A percentile compares a stretch with the other conserved stretches of the same genome.
Evolutionary conservation across 208 protist species (phyloP).

Genomic region (Acanthamoeba castellanii): DNA sequence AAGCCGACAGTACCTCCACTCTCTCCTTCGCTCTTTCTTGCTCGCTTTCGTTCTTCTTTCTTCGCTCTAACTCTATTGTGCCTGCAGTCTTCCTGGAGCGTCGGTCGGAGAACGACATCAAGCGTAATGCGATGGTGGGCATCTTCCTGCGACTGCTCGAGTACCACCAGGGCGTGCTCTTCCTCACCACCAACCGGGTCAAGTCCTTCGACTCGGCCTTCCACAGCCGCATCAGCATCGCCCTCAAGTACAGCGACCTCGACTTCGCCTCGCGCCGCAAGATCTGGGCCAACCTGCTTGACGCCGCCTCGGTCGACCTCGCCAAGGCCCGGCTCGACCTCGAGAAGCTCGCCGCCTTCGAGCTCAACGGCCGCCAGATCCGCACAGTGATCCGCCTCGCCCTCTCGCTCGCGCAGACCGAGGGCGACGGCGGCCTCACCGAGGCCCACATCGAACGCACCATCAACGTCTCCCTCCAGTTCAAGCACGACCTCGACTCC

Average conservation of each 20-base stretch:
- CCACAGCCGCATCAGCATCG: slow-evolving; percentile 79
- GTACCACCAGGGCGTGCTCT: slow-evolving; percentile 83
- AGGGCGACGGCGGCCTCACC: slow-evolving; percentile 15
- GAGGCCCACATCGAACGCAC: slow-evolving; percentile 4
- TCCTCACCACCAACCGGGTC: slow-evolving; percentile 85
- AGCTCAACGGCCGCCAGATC: slow-evolving; percentile 78
- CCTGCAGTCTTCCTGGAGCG: slow-evolving; percentile 73
- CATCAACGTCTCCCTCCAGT: neutral
- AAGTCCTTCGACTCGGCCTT: slow-evolving; percentile 83
- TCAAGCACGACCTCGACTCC: slow-evolving; percentile 2
- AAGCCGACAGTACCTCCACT: slow-evolving; percentile 78
- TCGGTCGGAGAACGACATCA: slow-evolving; percentile 73
- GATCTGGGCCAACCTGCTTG: slow-evolving; percentile 78
- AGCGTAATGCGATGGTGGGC: slow-evolving; percentile 83
- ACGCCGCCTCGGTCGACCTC: neutral
- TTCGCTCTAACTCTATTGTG: neutral
- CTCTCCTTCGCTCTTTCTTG: neutral
- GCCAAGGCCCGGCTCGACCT: neutral
- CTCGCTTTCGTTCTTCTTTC: neutral
- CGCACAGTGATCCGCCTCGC: slow-evolving; percentile 75
- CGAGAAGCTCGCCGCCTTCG: neutral
- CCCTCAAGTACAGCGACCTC: slow-evolving; percentile 78
- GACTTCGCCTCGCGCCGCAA: neutral
- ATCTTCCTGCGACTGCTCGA: slow-evolving; percentile 84
- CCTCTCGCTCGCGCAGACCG: slow-evolving; percentile 49